Percentiles rank a stretch among this genome's conserved stretches.
These are phyloP conservation scores for Acanthamoeba sp. DNA, from an alignment of 208 protist genomes.

Conservation along the genomic window DNA sequence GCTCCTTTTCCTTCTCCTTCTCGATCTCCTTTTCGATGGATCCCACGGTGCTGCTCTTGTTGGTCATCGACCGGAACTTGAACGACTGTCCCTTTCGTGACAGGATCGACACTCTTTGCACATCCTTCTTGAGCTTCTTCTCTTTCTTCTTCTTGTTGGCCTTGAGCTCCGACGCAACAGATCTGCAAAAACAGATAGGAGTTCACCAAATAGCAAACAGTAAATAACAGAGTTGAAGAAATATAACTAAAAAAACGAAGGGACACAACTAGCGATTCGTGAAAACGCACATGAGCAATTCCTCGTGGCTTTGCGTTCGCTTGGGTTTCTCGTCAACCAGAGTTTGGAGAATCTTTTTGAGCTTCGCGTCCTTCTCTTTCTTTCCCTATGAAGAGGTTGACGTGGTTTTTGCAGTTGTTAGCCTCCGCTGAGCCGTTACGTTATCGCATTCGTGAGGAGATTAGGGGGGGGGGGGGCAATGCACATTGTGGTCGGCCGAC, in stretches of 20 bases:
- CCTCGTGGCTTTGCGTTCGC: constrained; percentile 43
- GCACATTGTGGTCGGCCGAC: constrained; percentile 50
- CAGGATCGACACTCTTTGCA: not conserved
- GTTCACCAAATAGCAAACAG: too few species aligned
- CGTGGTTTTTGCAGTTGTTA: too few species aligned
- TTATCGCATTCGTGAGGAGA: too few species aligned
- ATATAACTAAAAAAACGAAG: not conserved
- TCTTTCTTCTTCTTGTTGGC: constrained; percentile 74
- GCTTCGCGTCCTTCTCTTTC: constrained; percentile 68
- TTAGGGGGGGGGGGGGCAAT: too few species aligned
- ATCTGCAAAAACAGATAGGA: too few species aligned
- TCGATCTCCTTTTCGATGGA: constrained; percentile 52
- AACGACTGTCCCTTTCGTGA: constrained; percentile 31
- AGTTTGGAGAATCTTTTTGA: constrained; percentile 60
- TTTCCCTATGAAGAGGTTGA: constrained; percentile 1
- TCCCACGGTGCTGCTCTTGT: constrained; percentile 42
- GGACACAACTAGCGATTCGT: not conserved
- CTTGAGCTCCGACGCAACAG: constrained; percentile 52
- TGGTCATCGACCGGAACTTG: constrained; percentile 63
- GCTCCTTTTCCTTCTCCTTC: constrained; percentile 45
- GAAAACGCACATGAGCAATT: constrained; percentile 32
- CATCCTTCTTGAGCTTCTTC: constrained; percentile 67
- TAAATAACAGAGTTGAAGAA: not conserved
- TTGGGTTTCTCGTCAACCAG: constrained; percentile 55
- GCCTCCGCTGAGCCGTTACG: too few species aligned